Base-by-base conservation (phyloP, 1,139 yeast genomes). In the Yamadazyma pseudoaaseri region DNA sequence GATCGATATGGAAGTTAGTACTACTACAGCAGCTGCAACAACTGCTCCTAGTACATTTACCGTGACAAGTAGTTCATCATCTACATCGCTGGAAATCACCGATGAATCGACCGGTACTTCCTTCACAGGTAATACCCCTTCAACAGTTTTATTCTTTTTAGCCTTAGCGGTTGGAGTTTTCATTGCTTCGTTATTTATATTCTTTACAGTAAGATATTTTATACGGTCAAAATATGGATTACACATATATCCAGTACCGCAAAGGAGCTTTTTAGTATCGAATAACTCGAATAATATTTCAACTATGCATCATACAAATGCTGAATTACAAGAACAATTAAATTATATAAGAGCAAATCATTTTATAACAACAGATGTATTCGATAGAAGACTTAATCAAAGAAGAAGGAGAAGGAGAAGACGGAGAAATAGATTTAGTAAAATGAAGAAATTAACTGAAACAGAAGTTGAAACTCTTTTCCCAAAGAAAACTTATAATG, bases 381-480 rank as follows among this genome's bases (percentile, higher is more conserved):
- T 65, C 27, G 61, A 60, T 34, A 47, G 64, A 28, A 49, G 63
- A 30, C 38, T 42, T 18, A 34, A 41, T 20, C 30, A 29, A 30
- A 28, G 54, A 24, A 6, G 7, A 6, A 31, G 62, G 27, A 40
- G 63, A 24, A 43, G 68, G 29, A 47, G 73, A 37, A 54, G 72
- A 39, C 16, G 33, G 12, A 50, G 69, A 17, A 62, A 65, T 12
- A 49, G 74, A 26, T 70, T 57, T 39, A 54, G 65, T 20, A 66
- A 68, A 43, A 77, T 76, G 70, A 70, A 72, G 50, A 73, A 73
- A 47, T 62, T 82, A 37, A 67, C 86, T 0, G 67, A 68, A 26
- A 74, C 66, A 9, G 85, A 84, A 48, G 79, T 85, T 16, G 80
- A 84, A 35, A 70, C 68, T 30, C 59, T 81, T 33, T 85, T 85